These are phyloP conservation scores for Solanum chacoense DNA, from an alignment of 305 asterid species.

Conservation along the genomic window DNA sequence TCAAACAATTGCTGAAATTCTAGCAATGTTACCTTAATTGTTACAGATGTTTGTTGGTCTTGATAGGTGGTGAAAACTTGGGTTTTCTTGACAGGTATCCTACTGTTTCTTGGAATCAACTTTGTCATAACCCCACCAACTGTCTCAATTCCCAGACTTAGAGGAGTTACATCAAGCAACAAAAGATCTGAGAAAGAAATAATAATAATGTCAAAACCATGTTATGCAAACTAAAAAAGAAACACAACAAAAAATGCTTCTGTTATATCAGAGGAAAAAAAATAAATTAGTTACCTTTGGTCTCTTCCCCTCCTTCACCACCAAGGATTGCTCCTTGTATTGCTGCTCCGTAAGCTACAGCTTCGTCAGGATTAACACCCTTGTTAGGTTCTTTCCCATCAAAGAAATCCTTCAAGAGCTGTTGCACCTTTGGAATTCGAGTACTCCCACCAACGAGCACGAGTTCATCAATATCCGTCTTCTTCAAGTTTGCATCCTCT, in stretches of 20 bases:
- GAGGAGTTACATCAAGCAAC: conserved; percentile 20
- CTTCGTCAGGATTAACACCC: conserved; percentile 37
- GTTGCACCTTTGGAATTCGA: conserved; percentile 34
- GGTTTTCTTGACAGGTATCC: conserved; percentile 22
- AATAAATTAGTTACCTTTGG: conserved; percentile 3
- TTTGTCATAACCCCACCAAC: conserved; percentile 23
- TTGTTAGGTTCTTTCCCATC: conserved; percentile 30
- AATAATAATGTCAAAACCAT: not conserved
- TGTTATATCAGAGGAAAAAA: not conserved
- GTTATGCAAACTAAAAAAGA: not conserved
- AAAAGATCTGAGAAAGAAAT: conserved; percentile 6
- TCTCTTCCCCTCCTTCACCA: conserved; percentile 22
- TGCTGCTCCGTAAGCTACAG: conserved; percentile 40
- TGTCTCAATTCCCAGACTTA: conserved; percentile 24
- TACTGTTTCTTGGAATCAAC: conserved; percentile 22
- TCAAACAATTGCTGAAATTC: not conserved
- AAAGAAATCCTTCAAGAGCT: conserved; percentile 29
- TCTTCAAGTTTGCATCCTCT: conserved; percentile 27
- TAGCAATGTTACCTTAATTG: conserved; percentile 20
- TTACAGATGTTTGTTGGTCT: conserved; percentile 24
- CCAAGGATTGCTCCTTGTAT: conserved; percentile 28
- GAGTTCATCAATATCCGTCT: conserved; percentile 25
- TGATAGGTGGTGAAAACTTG: conserved; percentile 25
- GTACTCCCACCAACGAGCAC: conserved; percentile 43
- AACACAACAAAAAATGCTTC: not conserved